These are phyloP conservation scores for Paramarasmius palmivorus DNA, from an alignment of 1,284 basidiomycete genomes.

Conservation along the genomic window DNA sequence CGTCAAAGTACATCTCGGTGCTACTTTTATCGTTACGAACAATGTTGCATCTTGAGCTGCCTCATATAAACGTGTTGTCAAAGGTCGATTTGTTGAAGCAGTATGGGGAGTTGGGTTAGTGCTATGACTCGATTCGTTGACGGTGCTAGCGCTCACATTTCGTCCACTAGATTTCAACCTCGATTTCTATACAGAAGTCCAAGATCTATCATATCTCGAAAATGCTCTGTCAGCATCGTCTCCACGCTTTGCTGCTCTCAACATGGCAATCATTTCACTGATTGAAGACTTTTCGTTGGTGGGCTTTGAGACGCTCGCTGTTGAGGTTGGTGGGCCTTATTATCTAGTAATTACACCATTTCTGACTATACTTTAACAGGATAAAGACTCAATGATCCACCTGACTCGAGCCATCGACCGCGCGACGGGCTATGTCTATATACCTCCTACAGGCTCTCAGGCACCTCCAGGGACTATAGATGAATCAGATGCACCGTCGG, in stretches of 20 bases:
- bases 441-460: constrained; percentile 56
- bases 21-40: constrained; percentile 90
- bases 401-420: constrained; percentile 83
- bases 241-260: constrained; percentile 75
- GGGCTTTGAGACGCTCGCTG: constrained; percentile 95
- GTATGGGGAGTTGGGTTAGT: constrained; percentile 86
- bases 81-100: constrained; percentile 90
- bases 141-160: constrained; percentile 11
- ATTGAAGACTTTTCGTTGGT: constrained; percentile 96
- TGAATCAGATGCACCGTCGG: constrained; percentile 36
- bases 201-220: constrained; percentile 90
- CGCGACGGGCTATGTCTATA: constrained; percentile 86
- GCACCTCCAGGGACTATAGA: constrained; percentile 55
- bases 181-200: constrained; percentile 97
- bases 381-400: constrained; percentile 91
- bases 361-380: constrained; percentile 42
- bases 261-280: constrained; percentile 87
- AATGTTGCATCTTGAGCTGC: constrained; percentile 98
- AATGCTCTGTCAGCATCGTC: constrained; percentile 69
- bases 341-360: background rate
- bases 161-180: constrained; percentile 84
- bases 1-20: constrained; percentile 93
- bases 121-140: constrained; percentile 10
- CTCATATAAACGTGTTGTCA: constrained; percentile 95
- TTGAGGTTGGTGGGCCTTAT: constrained; percentile 62